These are phyloP conservation scores for Panaeolus papilionaceus DNA, from an alignment of 768 basidiomycete genomes.

Conservation along the genomic window DNA sequence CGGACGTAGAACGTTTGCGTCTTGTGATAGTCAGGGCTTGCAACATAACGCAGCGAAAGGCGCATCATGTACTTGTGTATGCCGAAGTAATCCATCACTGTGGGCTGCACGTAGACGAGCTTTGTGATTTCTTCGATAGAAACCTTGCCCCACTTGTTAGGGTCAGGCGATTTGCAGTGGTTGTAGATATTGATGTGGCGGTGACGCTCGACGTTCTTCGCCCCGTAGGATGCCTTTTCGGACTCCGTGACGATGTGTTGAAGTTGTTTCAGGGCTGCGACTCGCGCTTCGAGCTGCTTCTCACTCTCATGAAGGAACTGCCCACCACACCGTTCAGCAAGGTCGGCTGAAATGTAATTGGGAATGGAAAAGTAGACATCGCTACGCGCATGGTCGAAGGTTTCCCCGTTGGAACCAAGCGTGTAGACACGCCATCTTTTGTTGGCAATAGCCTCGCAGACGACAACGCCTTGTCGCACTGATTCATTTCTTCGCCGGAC, in stretches of 20 bases:
- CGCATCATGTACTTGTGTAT: slow-evolving; percentile 73
- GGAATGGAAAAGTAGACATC: slow-evolving; percentile 72
- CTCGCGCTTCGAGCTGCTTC: slow-evolving; percentile 60
- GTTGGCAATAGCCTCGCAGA: slow-evolving; percentile 35
- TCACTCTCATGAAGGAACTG: slow-evolving; percentile 33
- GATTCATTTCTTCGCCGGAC: slow-evolving; percentile 37
- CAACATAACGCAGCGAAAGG: slow-evolving; percentile 56
- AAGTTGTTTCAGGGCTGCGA: slow-evolving; percentile 66
- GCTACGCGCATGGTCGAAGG: slow-evolving; percentile 51
- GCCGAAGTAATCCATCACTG: slow-evolving; percentile 45
- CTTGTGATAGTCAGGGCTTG: slow-evolving; percentile 51
- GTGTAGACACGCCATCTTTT: slow-evolving; percentile 27
- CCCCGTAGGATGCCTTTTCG: slow-evolving; percentile 43
- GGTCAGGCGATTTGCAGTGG: slow-evolving; percentile 48
- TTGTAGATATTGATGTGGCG: slow-evolving; percentile 49
- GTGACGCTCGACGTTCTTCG: slow-evolving; percentile 31
- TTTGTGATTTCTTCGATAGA: slow-evolving; percentile 60
- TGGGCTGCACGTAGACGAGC: slow-evolving; percentile 44
- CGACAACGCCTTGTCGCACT: slow-evolving; percentile 39
- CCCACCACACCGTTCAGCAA: slow-evolving; percentile 55
- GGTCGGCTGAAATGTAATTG: slow-evolving; percentile 51
- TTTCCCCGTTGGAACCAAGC: slow-evolving; percentile 56
- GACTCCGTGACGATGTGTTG: slow-evolving; percentile 56
- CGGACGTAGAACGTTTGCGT: slow-evolving; percentile 67
- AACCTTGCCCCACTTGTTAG: slow-evolving; percentile 59